Conservation (phyloP, 768 basidiomycete species). For the Cystofilobasidium bisporidii region DNA sequence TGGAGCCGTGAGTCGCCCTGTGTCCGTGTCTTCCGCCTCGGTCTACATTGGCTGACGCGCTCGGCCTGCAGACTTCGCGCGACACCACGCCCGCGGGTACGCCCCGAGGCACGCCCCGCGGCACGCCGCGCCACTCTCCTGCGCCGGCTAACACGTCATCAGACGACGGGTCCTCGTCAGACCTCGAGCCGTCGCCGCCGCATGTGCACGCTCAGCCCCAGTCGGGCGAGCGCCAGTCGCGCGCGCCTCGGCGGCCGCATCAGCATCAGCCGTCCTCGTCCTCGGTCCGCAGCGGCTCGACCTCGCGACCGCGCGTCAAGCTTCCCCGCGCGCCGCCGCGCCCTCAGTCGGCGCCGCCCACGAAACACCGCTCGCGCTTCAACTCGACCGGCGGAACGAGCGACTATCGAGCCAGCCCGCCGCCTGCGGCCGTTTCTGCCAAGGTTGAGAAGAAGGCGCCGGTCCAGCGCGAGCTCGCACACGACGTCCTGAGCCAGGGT, state of each 20-base stretch:
- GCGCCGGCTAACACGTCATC: background rate
- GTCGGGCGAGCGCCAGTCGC: conserved; percentile 7
- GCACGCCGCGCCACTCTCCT: conserved; percentile 4
- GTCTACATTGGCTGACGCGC: too few relatives aligned
- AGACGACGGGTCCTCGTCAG: background rate
- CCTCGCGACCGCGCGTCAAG: conserved; percentile 7
- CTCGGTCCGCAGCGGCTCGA: background rate
- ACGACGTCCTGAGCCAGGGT: conserved; percentile 40
- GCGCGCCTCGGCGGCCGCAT: conserved; percentile 11
- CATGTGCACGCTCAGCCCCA: conserved; percentile 2
- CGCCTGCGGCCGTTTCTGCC: too few relatives aligned
- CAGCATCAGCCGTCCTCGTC: background rate
- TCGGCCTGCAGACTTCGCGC: conserved; percentile 6
- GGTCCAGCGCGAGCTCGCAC: conserved; percentile 15
- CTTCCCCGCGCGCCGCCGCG: conserved; percentile 24
- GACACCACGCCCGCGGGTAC: conserved; percentile 25
- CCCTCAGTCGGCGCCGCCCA: conserved; percentile 25
- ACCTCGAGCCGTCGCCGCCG: conserved; percentile 12
- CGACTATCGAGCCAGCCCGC: background rate
- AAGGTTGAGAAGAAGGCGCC: too few relatives aligned
- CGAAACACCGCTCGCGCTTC: conserved; percentile 18
- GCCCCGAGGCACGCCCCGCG: conserved; percentile 24
- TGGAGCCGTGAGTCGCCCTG: background rate
- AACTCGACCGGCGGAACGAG: conserved; percentile 1
- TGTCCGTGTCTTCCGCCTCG: too few relatives aligned